Evolutionary conservation across 1,284 basidiomycete species (phyloP).

Genomic region (Volvariella surrecta): DNA sequence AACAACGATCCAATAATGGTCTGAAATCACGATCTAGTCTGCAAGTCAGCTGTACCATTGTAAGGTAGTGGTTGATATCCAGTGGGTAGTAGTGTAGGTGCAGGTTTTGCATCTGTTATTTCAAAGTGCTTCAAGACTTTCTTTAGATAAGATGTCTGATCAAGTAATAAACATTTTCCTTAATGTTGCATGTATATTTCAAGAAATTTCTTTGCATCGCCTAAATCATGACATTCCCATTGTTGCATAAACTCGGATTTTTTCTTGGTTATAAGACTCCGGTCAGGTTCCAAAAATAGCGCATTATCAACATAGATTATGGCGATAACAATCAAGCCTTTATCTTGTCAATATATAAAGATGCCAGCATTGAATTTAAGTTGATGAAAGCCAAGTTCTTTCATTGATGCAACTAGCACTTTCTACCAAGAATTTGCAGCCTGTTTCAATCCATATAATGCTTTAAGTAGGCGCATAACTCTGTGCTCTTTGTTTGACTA

Average conservation of each 20-base stretch:
- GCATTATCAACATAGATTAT: constrained; percentile 21
- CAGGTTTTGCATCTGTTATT: too few species aligned
- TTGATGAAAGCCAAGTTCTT: constrained; percentile 16
- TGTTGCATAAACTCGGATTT: constrained; percentile 16
- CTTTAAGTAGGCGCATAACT: constrained; percentile 17
- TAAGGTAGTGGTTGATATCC: too few species aligned
- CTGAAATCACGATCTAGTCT: too few species aligned
- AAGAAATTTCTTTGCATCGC: constrained; percentile 18
- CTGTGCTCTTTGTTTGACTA: constrained; percentile 8
- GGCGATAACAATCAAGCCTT: constrained; percentile 13
- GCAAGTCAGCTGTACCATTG: too few species aligned
- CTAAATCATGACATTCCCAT: constrained; percentile 29
- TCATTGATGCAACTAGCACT: constrained; percentile 13
- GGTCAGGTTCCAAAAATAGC: constrained; percentile 15
- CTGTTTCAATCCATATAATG: constrained; percentile 26
- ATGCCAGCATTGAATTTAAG: constrained; percentile 15
- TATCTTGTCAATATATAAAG: constrained; percentile 10
- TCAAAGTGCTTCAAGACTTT: too few species aligned
- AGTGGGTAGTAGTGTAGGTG: too few species aligned
- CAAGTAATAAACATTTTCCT: too few species aligned
- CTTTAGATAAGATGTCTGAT: too few species aligned
- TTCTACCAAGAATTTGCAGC: constrained; percentile 19
- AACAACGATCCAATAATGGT: too few species aligned
- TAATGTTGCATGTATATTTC: too few species aligned
- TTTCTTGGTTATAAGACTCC: constrained; percentile 10